These are phyloP conservation scores for Tuber melanosporum DNA, from an alignment of 495 filamentous ascomycete species.

Conservation along the genomic window DNA sequence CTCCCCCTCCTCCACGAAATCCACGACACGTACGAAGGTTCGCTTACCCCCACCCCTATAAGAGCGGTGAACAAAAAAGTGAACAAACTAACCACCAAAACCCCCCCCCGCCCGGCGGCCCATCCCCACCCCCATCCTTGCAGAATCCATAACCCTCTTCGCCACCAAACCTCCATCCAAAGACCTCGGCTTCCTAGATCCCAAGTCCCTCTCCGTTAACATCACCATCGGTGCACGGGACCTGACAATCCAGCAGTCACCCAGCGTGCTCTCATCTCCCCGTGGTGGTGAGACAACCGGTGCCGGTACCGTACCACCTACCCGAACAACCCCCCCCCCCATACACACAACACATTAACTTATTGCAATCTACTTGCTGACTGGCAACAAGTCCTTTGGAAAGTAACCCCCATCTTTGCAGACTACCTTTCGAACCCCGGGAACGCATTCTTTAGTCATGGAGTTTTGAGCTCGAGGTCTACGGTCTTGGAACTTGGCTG, in stretches of 20 bases:
- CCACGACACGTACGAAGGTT: neutral
- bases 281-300: conserved; percentile 83
- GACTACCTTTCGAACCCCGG: conserved; percentile 63
- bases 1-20: neutral
- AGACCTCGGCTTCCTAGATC: conserved; percentile 78
- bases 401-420: conserved; percentile 79
- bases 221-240: conserved; percentile 63
- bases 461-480: conserved; percentile 52
- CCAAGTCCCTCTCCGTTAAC: conserved; percentile 58
- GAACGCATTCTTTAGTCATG: conserved; percentile 59
- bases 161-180: conserved; percentile 65
- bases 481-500: conserved; percentile 76
- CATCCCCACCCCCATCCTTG: neutral
- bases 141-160: conserved; percentile 84
- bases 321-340: neutral
- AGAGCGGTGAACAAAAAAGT: neutral
- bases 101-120: neutral
- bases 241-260: conserved; percentile 77
- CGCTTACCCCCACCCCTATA: neutral
- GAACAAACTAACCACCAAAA: neutral
- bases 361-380: conserved; percentile 5
- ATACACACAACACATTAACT: neutral
- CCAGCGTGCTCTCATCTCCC: conserved; percentile 67
- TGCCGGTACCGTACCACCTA: conserved; percentile 54
- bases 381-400: conserved; percentile 65